phyloP scores from a whole-genome alignment of 2,329 filamentous ascomycete species.

The Fusarium pseudoanthophilum region DNA sequence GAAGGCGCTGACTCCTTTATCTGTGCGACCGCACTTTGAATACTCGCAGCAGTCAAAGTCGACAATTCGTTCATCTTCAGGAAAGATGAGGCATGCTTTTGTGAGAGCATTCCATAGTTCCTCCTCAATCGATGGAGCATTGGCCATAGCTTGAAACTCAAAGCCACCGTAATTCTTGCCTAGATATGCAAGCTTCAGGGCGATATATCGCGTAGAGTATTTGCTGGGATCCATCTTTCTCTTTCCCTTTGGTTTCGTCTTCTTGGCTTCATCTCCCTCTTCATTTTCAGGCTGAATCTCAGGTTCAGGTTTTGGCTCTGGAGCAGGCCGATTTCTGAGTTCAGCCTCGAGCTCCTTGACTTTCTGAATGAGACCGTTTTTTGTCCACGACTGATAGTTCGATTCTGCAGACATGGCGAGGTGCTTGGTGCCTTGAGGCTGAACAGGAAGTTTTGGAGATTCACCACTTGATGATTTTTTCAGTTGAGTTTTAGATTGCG shows the following conservation, averaged over 20 bases:
- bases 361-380: slow-evolving; percentile 73
- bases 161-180: slow-evolving; percentile 93
- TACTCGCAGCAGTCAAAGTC: slow-evolving; percentile 90
- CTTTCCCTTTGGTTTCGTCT: slow-evolving; percentile 55
- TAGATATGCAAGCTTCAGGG: slow-evolving; percentile 92
- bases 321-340: slow-evolving; percentile 60
- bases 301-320: slow-evolving; percentile 6
- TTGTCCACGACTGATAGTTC: slow-evolving; percentile 75
- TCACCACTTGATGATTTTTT: slow-evolving; percentile 40
- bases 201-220: slow-evolving; percentile 86
- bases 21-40: slow-evolving; percentile 93
- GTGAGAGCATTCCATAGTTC: slow-evolving; percentile 91
- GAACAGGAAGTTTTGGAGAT: slow-evolving; percentile 15
- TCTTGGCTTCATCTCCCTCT: slow-evolving; percentile 25
- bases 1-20: slow-evolving; percentile 94
- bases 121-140: slow-evolving; percentile 87
- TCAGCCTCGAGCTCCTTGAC: slow-evolving; percentile 75
- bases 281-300: slow-evolving; percentile 1
- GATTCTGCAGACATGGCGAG: slow-evolving; percentile 48
- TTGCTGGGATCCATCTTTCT: slow-evolving; percentile 78
- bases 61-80: slow-evolving; percentile 69
- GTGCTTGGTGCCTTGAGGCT: slow-evolving; percentile 30
- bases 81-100: slow-evolving; percentile 84
- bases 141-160: slow-evolving; percentile 81
- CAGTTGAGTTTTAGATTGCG: neutral